These are phyloP conservation scores for Periglandula ipomoeae DNA, from an alignment of 2,329 filamentous ascomycete species.

Conservation along the genomic window DNA sequence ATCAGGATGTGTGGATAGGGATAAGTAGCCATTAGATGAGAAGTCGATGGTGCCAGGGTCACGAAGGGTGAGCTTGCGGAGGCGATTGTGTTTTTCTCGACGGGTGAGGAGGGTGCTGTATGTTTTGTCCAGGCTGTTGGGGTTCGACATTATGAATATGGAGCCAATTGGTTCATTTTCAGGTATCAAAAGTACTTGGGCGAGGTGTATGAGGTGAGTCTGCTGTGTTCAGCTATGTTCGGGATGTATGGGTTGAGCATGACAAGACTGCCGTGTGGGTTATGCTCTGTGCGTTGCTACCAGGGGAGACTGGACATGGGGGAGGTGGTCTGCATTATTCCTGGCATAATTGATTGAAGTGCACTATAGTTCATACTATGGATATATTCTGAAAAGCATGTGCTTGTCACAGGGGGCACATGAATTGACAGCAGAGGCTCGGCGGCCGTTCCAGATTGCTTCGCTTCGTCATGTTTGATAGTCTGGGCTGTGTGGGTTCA, in stretches of 20 bases:
- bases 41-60: constrained; percentile 66
- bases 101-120: constrained; percentile 19
- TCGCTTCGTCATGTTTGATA: no score
- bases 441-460: no score
- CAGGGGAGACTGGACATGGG: no score
- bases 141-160: constrained; percentile 4
- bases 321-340: no score
- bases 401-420: no score
- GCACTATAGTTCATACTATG: no score
- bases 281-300: no score
- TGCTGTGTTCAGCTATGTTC: no score
- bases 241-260: neutral
- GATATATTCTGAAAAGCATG: no score
- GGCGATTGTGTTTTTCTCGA: constrained; percentile 23
- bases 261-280: neutral
- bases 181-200: neutral
- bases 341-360: no score
- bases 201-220: neutral
- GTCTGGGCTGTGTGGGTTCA: no score
- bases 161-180: constrained; percentile 1
- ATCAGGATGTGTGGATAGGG: constrained; percentile 46
- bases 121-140: constrained; percentile 17
- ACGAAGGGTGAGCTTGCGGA: constrained; percentile 43
- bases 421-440: no score
- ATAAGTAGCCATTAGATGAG: constrained; percentile 72